Conservation (phyloP, 2,329 filamentous ascomycete genomes). For the Clarireedia homoeocarpa region DNA sequence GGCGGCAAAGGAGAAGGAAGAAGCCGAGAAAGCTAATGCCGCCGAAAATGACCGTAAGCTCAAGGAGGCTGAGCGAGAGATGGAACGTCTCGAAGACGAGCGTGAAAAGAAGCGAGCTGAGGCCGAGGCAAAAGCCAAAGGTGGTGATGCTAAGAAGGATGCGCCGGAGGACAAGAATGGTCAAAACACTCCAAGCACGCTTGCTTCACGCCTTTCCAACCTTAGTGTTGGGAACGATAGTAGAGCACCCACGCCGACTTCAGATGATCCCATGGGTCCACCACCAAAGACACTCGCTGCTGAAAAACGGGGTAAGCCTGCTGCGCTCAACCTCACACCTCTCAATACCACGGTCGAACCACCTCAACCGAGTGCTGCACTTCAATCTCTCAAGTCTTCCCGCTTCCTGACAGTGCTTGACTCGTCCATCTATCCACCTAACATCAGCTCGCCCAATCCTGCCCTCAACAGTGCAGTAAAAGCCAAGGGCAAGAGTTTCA, state of each 20-base stretch:
- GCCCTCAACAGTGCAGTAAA: slow-evolving; percentile 74
- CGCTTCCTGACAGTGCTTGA: slow-evolving; percentile 77
- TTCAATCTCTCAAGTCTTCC: slow-evolving; percentile 87
- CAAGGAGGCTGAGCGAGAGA: slow-evolving; percentile 64
- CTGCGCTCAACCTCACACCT: slow-evolving; percentile 78
- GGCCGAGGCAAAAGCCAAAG: slow-evolving; percentile 32
- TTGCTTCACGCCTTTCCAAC: slow-evolving; percentile 41
- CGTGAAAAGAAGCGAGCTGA: slow-evolving; percentile 51
- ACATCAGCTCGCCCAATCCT: slow-evolving; percentile 84
- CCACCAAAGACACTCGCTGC: slow-evolving; percentile 46
- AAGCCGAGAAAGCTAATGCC: slow-evolving; percentile 40
- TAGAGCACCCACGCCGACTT: slow-evolving; percentile 35
- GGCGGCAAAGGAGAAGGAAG: slow-evolving; percentile 35
- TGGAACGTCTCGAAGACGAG: slow-evolving; percentile 66
- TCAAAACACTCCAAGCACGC: slow-evolving; percentile 26
- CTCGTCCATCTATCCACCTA: slow-evolving; percentile 72
- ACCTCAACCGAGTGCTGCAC: slow-evolving; percentile 84
- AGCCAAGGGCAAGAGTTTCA: slow-evolving; percentile 76
- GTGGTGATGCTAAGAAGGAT: slow-evolving; percentile 21
- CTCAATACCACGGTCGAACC: slow-evolving; percentile 81
- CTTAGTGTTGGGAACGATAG: slow-evolving; percentile 40
- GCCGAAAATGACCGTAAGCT: slow-evolving; percentile 58
- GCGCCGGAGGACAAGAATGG: slow-evolving; percentile 22
- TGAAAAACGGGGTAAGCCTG: slow-evolving; percentile 69
- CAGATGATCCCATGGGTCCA: slow-evolving; percentile 38